These are phyloP conservation scores for Debaryomyces subglobosus DNA, from an alignment of 1,139 yeast genomes.

Conservation along the genomic window DNA sequence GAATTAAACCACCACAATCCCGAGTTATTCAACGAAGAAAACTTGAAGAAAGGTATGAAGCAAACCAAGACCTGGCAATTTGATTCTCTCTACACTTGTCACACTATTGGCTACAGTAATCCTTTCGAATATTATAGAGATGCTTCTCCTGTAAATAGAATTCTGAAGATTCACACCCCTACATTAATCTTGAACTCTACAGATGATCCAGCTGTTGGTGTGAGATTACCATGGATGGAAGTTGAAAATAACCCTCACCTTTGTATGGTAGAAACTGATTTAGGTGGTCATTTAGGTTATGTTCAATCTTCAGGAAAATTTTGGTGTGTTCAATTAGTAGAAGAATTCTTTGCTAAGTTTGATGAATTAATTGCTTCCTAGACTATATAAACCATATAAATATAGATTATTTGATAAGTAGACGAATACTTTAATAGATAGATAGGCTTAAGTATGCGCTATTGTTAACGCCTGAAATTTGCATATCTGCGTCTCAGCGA, in stretches of 20 bases:
- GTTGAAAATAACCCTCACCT: constrained; percentile 35
- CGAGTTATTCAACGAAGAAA: constrained; percentile 34
- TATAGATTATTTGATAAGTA: neutral
- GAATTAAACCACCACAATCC: constrained; percentile 48
- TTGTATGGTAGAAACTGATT: constrained; percentile 44
- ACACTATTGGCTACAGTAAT: constrained; percentile 68
- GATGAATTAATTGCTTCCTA: constrained; percentile 22
- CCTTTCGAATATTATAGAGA: constrained; percentile 74
- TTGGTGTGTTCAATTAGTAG: constrained; percentile 73
- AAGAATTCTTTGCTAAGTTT: constrained; percentile 60
- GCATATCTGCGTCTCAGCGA: neutral
- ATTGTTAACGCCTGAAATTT: neutral
- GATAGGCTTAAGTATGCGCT: neutral
- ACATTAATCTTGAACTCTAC: constrained; percentile 65
- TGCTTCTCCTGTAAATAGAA: constrained; percentile 64
- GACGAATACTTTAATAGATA: neutral
- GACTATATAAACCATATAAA: neutral
- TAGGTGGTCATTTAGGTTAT: constrained; percentile 68
- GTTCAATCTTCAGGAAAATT: constrained; percentile 60
- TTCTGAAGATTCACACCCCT: constrained; percentile 65
- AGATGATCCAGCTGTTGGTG: constrained; percentile 85
- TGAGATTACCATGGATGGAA: constrained; percentile 34
- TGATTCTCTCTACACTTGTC: constrained; percentile 74
- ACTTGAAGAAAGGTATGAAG: constrained; percentile 31
- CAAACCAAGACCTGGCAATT: constrained; percentile 56